These are phyloP conservation scores for Elsinoe necatrix DNA, from an alignment of 2,329 filamentous ascomycete species.

Conservation along the genomic window DNA sequence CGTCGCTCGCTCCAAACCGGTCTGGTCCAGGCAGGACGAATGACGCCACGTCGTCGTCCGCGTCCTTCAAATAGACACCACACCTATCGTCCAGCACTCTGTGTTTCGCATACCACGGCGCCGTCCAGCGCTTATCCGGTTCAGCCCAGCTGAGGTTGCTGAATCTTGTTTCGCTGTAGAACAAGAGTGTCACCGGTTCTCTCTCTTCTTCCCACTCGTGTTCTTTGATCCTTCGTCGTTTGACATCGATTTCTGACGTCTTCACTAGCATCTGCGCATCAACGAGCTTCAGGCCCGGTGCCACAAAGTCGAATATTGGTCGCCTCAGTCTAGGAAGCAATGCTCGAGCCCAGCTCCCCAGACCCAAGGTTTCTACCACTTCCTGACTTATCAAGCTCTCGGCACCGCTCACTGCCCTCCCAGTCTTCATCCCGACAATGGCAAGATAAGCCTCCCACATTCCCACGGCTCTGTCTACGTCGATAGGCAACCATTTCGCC, in stretches of 20 bases:
- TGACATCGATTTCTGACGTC: background rate
- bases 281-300: background rate
- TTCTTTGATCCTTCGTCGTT: background rate
- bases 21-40: background rate
- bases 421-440: conserved; percentile 6
- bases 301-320: conserved; percentile 7
- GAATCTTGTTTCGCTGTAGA: background rate
- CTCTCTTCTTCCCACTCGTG: background rate
- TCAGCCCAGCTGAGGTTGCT: conserved; percentile 2
- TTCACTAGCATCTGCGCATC: background rate
- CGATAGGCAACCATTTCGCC: conserved; percentile 2
- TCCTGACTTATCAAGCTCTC: background rate
- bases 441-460: conserved; percentile 15
- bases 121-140: background rate
- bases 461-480: background rate
- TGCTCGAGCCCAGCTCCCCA: background rate
- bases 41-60: background rate
- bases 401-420: background rate
- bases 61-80: conserved; percentile 12
- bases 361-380: background rate
- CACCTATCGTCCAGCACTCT: conserved; percentile 12
- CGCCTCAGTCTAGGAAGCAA: conserved; percentile 2
- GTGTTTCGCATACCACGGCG: background rate
- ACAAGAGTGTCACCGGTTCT: background rate
- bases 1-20: background rate